Base-by-base conservation (phyloP, 176 grass and related monocot species). In the Pontederia crassipes region DNA sequence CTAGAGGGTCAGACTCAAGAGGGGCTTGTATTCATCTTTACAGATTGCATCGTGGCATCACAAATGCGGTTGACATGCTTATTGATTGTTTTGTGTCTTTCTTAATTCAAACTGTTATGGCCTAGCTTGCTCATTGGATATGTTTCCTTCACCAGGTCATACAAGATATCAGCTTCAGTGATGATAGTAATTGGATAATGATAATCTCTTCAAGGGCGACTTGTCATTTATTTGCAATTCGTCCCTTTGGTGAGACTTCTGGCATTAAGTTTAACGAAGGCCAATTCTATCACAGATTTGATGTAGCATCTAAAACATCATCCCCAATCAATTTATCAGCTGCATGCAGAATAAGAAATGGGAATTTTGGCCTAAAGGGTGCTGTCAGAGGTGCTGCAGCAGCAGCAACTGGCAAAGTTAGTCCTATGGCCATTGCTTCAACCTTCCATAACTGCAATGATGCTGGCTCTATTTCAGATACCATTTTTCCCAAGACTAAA, bases 101-200 rank as follows among this genome's bases (percentile, higher is more conserved):
- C 77, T 58, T 74, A 12, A 54, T 46, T 32, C 46, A 55, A 27
- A 9, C 73, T 28, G 10, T n/a, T 80, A 17, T 64, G 14, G 59
- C 55, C 32, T 77, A 78, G 66, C 12, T 16, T 54, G 48, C 26
- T 60, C 45, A 64, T 73, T 61, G 15, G 13, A 1, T 40, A 60
- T 46, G 53, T 18, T 71, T 46, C 60, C 54, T 64, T 76, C 59
- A 57, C 76, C 61, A 98, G 93, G 79, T 98, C 54, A 98, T 92
- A 85, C 90, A 98, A 76, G 93, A 98, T 54, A 83, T 98, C 66
- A 98, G 87, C 62, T 97, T 97, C 71, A 98, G 93, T n/a, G 87
- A 89, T 45, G 84, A 92, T 55, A 92, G 87, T 60, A 78, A 98
- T 48, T 98, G 93, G 93, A 92, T 98, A 85, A 88, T 92, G 87